Evolutionary conservation across 75 land plant species (phyloP).

Genomic region (Adiantum capillusveneris): DNA sequence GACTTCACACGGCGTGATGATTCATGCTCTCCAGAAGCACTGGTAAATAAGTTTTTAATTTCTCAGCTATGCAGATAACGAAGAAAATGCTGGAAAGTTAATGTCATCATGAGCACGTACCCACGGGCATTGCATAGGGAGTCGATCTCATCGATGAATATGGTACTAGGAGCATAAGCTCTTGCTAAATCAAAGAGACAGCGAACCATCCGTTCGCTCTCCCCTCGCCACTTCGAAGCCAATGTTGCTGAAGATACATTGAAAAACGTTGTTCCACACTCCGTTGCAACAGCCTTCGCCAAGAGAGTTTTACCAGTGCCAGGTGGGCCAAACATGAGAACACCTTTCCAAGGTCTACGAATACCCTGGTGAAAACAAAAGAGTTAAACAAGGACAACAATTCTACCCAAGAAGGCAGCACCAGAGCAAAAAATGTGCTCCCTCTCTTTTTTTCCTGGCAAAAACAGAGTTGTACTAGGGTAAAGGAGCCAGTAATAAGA

Average conservation of each 20-base stretch:
- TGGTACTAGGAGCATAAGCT: conserved; percentile 97
- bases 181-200: conserved; percentile 95
- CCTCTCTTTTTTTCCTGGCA: too few relatives aligned
- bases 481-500: too few relatives aligned
- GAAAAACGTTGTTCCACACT: conserved; percentile 97
- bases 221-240: conserved; percentile 98
- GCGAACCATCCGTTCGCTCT: conserved; percentile 98
- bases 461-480: too few relatives aligned
- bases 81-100: too few relatives aligned
- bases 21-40: conserved; percentile 97
- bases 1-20: conserved; percentile 97
- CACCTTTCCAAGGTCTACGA: conserved; percentile 97
- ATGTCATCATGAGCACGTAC: conserved; percentile 24
- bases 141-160: conserved; percentile 97
- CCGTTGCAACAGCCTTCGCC: conserved; percentile 98
- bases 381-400: too few relatives aligned
- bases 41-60: conserved; percentile 19
- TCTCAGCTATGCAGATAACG: too few relatives aligned
- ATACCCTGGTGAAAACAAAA: conserved; percentile 54
- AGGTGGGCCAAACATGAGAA: conserved; percentile 98
- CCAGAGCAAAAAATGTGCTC: too few relatives aligned
- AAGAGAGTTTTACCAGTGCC: conserved; percentile 97
- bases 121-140: conserved; percentile 96
- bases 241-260: conserved; percentile 98
- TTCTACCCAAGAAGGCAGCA: too few relatives aligned